phyloP scores from a whole-genome alignment of 2,329 filamentous ascomycete genomes.

The Aspergillus arachidicola region DNA sequence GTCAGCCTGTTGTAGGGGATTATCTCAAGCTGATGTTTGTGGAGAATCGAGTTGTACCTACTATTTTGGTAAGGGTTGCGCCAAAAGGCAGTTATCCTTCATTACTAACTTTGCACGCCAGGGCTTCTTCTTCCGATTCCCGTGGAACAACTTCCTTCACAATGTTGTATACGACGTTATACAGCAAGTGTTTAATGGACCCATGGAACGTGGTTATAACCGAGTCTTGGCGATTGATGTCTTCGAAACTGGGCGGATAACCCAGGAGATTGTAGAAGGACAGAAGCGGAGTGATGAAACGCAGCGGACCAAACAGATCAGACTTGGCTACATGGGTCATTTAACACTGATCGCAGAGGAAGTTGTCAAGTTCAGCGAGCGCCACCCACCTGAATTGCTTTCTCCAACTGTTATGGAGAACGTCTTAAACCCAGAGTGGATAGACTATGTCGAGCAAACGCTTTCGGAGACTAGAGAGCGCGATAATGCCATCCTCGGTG shows the following conservation, averaged over 20 bases:
- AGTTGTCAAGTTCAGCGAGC: constrained; percentile 96
- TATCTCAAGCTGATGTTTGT: constrained; percentile 96
- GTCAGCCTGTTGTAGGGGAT: constrained; percentile 85
- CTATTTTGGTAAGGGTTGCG: constrained; percentile 74
- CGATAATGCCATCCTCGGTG: constrained; percentile 97
- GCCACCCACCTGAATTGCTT: constrained; percentile 84
- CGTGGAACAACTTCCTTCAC: constrained; percentile 99
- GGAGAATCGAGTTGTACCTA: constrained; percentile 89
- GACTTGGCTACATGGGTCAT: constrained; percentile 98
- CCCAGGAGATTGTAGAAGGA: constrained; percentile 86
- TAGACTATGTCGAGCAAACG: constrained; percentile 90
- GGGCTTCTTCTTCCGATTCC: constrained; percentile 98
- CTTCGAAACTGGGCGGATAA: constrained; percentile 88
- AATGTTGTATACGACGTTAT: constrained; percentile 99
- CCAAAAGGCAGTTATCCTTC: not conserved
- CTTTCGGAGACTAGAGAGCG: constrained; percentile 91
- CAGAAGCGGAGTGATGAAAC: constrained; percentile 85
- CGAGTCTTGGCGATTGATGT: constrained; percentile 85
- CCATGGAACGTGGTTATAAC: constrained; percentile 95
- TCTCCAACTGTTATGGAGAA: constrained; percentile 83
- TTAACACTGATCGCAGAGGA: constrained; percentile 96
- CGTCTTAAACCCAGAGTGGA: constrained; percentile 88
- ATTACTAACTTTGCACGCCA: constrained; percentile 38
- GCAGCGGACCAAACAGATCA: constrained; percentile 80
- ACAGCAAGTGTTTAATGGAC: constrained; percentile 97